Evolutionary conservation across 2,329 filamentous ascomycete genomes (phyloP).

Genomic region (Verticillium longisporum): DNA sequence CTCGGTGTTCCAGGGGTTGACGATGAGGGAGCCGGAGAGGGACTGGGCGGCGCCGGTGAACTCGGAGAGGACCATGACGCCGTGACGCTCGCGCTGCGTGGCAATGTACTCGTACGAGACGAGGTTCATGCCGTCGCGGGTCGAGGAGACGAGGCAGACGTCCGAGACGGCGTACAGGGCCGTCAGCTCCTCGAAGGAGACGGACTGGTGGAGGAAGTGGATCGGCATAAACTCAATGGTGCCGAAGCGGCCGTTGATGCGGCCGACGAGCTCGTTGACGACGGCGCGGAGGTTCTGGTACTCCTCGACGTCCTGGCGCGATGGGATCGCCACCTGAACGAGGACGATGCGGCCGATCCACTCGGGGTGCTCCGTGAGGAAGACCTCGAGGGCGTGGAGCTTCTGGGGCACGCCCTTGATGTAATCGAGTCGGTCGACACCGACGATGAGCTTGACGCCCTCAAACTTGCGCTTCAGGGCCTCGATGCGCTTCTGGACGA

Average conservation of each 20-base stretch:
- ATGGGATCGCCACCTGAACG: slow-evolving; percentile 92
- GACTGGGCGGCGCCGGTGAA: slow-evolving; percentile 95
- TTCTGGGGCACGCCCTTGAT: slow-evolving; percentile 99
- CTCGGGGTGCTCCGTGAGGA: slow-evolving; percentile 92
- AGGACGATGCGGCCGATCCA: slow-evolving; percentile 97
- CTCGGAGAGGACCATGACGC: slow-evolving; percentile 90
- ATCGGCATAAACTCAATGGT: slow-evolving; percentile 99
- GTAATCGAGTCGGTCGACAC: slow-evolving; percentile 94
- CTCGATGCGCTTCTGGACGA: slow-evolving; percentile 81
- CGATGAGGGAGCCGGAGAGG: slow-evolving; percentile 85
- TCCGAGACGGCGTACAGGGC: slow-evolving; percentile 90
- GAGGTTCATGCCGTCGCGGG: slow-evolving; percentile 98
- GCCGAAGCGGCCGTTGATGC: slow-evolving; percentile 95
- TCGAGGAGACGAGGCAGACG: slow-evolving; percentile 86
- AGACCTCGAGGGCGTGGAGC: slow-evolving; percentile 90
- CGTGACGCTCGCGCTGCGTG: slow-evolving; percentile 82
- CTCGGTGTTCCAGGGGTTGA: slow-evolving; percentile 98
- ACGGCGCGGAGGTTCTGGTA: slow-evolving; percentile 94
- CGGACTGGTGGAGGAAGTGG: slow-evolving; percentile 95
- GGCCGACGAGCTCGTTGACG: slow-evolving; percentile 92
- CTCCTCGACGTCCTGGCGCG: slow-evolving; percentile 91
- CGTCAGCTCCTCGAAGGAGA: slow-evolving; percentile 89
- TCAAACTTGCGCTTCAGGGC: slow-evolving; percentile 85
- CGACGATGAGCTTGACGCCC: slow-evolving; percentile 92
- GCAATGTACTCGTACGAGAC: slow-evolving; percentile 98